Percentiles rank a stretch among this genome's conserved stretches.
These are phyloP conservation scores for Boletus pseudo-olivaceus DNA, from an alignment of 768 basidiomycete species.

Conservation along the genomic window DNA sequence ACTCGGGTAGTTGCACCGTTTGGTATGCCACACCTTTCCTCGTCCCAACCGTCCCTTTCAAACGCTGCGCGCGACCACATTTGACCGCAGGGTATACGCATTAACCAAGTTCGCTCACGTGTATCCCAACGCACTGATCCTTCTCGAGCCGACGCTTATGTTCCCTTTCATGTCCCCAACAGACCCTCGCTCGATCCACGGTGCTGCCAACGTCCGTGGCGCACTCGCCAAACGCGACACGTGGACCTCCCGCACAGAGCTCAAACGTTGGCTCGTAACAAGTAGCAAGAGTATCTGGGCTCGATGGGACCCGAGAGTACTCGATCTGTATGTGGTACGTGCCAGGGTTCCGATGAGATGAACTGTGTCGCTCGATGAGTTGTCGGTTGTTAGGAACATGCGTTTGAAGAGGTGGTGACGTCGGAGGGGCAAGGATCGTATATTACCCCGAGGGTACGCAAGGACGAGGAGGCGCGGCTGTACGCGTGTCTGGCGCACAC, in stretches of 20 bases:
- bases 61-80: background rate
- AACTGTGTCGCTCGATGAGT: background rate
- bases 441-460: conserved; percentile 24
- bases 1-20: conserved; percentile 29
- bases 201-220: conserved; percentile 29
- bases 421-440: conserved; percentile 8
- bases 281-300: conserved; percentile 17
- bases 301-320: conserved; percentile 23
- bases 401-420: conserved; percentile 18
- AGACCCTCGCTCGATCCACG: conserved; percentile 28
- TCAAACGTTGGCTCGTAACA: conserved; percentile 16
- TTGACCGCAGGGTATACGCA: conserved; percentile 13
- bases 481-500: conserved; percentile 27
- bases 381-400: conserved; percentile 18
- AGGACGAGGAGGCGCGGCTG: conserved; percentile 28
- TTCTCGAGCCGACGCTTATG: conserved; percentile 33
- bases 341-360: no score
- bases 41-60: background rate
- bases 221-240: conserved; percentile 25
- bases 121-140: conserved; percentile 17
- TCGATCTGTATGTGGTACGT: conserved; percentile 26
- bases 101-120: conserved; percentile 15
- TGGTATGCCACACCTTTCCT: conserved; percentile 13
- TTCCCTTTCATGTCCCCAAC: conserved; percentile 27
- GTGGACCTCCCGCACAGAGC: conserved; percentile 23